phyloP scores from a whole-genome alignment of 2,329 filamentous ascomycete genomes.

The Zelopaecilomyces penicillatus region DNA sequence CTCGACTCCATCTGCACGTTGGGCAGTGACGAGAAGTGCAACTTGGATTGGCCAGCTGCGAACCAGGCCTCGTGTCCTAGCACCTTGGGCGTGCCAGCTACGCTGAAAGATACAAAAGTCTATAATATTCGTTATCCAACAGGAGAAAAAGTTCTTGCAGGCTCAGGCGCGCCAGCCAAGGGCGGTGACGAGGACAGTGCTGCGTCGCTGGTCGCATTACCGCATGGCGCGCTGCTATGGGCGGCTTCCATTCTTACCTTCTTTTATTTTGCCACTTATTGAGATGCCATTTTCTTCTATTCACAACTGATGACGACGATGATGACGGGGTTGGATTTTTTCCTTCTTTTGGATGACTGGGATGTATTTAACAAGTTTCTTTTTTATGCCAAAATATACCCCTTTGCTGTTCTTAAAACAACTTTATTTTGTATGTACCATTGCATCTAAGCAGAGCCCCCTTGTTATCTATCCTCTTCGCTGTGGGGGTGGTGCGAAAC shows the following conservation, averaged over 20 bases:
- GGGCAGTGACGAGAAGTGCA: slow-evolving; percentile 39
- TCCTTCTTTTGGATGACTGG: background rate
- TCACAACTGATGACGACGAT: no score
- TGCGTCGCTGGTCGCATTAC: background rate
- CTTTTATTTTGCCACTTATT: slow-evolving; percentile 1
- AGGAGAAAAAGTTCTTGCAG: slow-evolving; percentile 32
- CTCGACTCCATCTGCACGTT: slow-evolving; percentile 38
- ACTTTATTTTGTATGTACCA: no score
- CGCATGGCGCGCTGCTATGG: background rate
- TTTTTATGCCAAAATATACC: background rate
- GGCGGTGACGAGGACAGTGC: background rate
- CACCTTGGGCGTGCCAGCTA: slow-evolving; percentile 28
- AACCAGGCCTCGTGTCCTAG: slow-evolving; percentile 39
- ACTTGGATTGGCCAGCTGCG: slow-evolving; percentile 31
- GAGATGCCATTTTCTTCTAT: no score
- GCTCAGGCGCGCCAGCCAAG: background rate
- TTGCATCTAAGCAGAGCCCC: no score
- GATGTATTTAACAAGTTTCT: background rate
- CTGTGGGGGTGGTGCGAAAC: no score
- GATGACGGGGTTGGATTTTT: slow-evolving; percentile 8
- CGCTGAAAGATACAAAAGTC: slow-evolving; percentile 31
- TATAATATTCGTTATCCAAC: slow-evolving; percentile 40
- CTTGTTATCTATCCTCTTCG: no score
- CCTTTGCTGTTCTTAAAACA: slow-evolving; percentile 7
- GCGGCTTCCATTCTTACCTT: slow-evolving; percentile 1